phyloP scores from a whole-genome alignment of 306 rosid species.

The Cucumis cinereus region DNA sequence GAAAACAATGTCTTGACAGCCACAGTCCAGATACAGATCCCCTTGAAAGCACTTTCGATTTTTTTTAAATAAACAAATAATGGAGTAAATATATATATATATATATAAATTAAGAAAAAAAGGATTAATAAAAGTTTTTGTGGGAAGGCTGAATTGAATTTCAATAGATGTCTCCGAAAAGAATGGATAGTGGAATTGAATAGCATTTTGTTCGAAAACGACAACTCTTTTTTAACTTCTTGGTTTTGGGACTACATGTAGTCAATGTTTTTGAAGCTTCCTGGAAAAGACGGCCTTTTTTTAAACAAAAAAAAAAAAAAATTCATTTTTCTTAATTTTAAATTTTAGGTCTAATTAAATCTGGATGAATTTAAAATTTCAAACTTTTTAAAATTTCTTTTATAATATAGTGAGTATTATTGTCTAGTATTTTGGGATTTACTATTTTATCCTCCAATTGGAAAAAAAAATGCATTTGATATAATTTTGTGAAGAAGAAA shows the following conservation, averaged over 20 bases:
- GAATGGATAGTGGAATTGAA: neutral
- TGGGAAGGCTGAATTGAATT: neutral
- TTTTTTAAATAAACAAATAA: too few species aligned
- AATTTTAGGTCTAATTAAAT: too few species aligned
- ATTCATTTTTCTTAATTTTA: too few species aligned
- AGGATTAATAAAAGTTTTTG: neutral
- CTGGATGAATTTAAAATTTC: too few species aligned
- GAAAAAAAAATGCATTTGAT: neutral
- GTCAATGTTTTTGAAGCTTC: neutral
- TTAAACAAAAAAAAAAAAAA: too few species aligned
- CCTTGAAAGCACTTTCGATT: slow-evolving; percentile 24
- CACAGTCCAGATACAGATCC: slow-evolving; percentile 48
- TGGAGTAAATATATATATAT: neutral
- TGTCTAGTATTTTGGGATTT: neutral
- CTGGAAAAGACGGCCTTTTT: neutral
- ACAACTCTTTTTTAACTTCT: neutral
- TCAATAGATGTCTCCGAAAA: neutral
- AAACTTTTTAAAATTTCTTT: too few species aligned
- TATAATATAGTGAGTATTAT: too few species aligned
- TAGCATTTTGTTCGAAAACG: neutral
- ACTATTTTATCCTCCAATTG: neutral
- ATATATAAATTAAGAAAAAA: neutral
- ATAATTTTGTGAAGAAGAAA: too few species aligned
- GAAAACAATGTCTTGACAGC: slow-evolving; percentile 32
- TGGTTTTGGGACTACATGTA: neutral